Evolutionary conservation across 345 rosid genomes (phyloP).

Genomic region (Linum lewisii): DNA sequence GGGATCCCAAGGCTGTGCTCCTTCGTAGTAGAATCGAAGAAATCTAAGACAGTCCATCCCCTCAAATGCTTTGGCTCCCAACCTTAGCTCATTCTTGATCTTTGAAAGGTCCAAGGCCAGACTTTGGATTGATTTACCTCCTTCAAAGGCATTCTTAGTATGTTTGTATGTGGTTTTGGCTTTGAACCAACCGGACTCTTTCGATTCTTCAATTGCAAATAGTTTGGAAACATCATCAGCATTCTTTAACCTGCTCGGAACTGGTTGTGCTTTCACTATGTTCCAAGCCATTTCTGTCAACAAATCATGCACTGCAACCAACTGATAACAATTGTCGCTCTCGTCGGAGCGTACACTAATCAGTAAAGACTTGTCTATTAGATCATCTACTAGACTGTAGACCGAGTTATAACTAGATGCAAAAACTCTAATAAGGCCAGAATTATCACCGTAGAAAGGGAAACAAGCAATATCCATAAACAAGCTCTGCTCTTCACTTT

Average conservation of each 20-base stretch:
- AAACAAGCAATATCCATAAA: background rate
- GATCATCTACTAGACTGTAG: background rate
- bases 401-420: background rate
- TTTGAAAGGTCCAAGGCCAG: background rate
- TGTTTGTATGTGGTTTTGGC: background rate
- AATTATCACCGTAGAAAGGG: background rate
- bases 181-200: background rate
- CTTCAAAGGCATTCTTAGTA: background rate
- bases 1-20: too few relatives aligned
- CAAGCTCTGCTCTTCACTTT: background rate
- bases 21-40: background rate
- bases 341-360: background rate
- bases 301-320: background rate
- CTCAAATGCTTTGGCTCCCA: background rate
- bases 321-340: background rate
- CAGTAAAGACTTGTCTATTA: background rate
- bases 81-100: background rate
- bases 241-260: background rate
- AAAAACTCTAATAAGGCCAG: background rate
- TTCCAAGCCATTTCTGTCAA: background rate
- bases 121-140: background rate
- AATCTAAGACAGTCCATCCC: background rate
- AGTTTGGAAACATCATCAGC: background rate
- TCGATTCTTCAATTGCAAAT: background rate
- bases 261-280: background rate